Percentiles rank a stretch among this genome's conserved stretches.
Evolutionary conservation across 371 early-diverging fungal species (phyloP).

Genomic region (Lichtheimia ramosa): DNA sequence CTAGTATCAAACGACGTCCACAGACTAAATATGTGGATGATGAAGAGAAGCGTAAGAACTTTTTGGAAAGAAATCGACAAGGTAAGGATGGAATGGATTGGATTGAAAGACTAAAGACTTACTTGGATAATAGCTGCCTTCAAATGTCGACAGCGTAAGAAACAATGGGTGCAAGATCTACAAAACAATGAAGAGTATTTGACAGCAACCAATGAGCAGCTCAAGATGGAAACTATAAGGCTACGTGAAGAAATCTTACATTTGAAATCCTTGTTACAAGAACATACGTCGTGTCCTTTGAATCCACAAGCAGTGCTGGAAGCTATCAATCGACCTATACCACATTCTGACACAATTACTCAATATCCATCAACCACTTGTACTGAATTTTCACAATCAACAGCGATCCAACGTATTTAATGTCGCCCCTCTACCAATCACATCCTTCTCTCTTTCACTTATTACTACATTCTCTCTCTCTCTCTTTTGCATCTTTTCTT

Average conservation of each 20-base stretch:
- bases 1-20: constrained; percentile 1
- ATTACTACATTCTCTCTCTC: no score
- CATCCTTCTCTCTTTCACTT: no score
- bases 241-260: constrained; percentile 53
- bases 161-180: constrained; percentile 56
- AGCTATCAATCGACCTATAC: constrained; percentile 1
- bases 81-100: constrained; percentile 37
- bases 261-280: constrained; percentile 47
- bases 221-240: constrained; percentile 38
- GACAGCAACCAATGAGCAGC: constrained; percentile 47
- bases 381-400: no score
- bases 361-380: no score
- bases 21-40: constrained; percentile 32
- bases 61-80: constrained; percentile 81
- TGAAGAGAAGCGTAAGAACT: constrained; percentile 73
- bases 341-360: background rate
- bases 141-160: constrained; percentile 71
- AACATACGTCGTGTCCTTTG: constrained; percentile 57
- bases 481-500: no score
- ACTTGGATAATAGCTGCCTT: constrained; percentile 49
- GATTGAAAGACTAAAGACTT: background rate
- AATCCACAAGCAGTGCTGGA: constrained; percentile 2
- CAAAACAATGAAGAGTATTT: constrained; percentile 56
- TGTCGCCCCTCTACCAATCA: no score
- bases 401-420: no score